Evolutionary conservation across 176 grass and related monocot species (phyloP).

Genomic region (Musa beccarii): DNA sequence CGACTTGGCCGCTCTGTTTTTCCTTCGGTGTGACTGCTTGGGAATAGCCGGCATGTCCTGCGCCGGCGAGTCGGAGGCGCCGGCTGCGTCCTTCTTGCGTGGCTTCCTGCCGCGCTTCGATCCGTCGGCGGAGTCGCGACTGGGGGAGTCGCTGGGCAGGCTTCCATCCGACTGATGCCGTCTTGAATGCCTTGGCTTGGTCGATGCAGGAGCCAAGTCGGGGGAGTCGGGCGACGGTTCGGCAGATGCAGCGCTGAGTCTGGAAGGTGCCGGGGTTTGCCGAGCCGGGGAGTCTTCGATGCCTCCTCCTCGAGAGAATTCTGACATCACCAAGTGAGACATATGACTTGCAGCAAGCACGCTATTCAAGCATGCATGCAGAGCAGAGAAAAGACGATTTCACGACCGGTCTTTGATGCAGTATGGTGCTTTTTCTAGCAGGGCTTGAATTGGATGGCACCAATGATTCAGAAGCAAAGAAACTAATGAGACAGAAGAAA

Average conservation of each 20-base stretch:
- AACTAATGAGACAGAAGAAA: constrained; percentile 1
- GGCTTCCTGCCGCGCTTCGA: constrained; percentile 46
- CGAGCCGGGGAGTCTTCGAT: constrained; percentile 23
- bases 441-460: no score
- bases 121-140: constrained; percentile 34
- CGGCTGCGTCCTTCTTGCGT: constrained; percentile 45
- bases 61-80: background rate
- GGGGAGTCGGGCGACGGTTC: background rate
- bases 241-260: background rate
- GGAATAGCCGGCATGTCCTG: constrained; percentile 63
- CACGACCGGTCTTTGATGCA: no score
- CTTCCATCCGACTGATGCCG: constrained; percentile 57
- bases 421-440: no score
- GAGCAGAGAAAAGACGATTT: no score
- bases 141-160: constrained; percentile 26
- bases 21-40: constrained; percentile 63
- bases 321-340: background rate
- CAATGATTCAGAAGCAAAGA: background rate
- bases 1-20: constrained; percentile 19
- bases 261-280: constrained; percentile 5
- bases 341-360: no score
- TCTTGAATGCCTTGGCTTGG: constrained; percentile 40
- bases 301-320: background rate
- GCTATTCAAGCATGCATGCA: no score
- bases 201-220: constrained; percentile 24